Conservation (phyloP, 129 eudicot genomes). For the Pulicaria dysenterica region DNA sequence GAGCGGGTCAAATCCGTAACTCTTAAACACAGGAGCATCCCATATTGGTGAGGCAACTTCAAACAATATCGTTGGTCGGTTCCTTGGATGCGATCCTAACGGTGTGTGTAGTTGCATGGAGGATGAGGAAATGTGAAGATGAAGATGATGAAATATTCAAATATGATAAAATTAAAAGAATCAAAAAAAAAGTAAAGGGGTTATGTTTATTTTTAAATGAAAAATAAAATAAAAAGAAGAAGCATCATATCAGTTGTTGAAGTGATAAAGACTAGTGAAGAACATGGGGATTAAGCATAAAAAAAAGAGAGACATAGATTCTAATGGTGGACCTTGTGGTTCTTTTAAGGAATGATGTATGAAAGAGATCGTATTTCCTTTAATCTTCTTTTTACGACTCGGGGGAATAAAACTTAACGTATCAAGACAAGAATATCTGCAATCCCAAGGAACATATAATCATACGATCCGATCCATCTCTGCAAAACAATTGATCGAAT, state of each 20-base stretch:
- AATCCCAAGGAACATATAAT: constrained; percentile 36
- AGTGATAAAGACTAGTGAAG: constrained; percentile 30
- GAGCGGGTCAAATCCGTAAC: too few species aligned
- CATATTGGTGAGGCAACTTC: too few species aligned
- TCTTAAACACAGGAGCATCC: too few species aligned
- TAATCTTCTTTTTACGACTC: constrained; percentile 20
- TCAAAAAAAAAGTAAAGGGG: constrained; percentile 33
- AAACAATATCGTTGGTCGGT: too few species aligned
- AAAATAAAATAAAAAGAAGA: background rate
- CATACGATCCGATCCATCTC: too few species aligned
- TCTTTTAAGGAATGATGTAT: constrained; percentile 31
- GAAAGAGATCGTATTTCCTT: constrained; percentile 22
- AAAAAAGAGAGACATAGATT: constrained; percentile 31
- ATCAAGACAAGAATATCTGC: constrained; percentile 24
- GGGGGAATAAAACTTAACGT: constrained; percentile 29
- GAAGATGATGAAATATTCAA: constrained; percentile 25
- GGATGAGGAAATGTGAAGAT: constrained; percentile 3
- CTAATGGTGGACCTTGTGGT: constrained; percentile 41
- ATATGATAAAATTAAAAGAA: constrained; percentile 19
- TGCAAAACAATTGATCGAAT: too few species aligned
- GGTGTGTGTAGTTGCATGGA: background rate
- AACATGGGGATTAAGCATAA: constrained; percentile 38
- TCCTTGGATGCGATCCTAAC: too few species aligned
- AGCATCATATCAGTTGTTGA: constrained; percentile 25
- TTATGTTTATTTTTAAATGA: background rate